These are phyloP conservation scores for Moesziomyces antarcticus DNA, from an alignment of 1,284 basidiomycete genomes.

Conservation along the genomic window DNA sequence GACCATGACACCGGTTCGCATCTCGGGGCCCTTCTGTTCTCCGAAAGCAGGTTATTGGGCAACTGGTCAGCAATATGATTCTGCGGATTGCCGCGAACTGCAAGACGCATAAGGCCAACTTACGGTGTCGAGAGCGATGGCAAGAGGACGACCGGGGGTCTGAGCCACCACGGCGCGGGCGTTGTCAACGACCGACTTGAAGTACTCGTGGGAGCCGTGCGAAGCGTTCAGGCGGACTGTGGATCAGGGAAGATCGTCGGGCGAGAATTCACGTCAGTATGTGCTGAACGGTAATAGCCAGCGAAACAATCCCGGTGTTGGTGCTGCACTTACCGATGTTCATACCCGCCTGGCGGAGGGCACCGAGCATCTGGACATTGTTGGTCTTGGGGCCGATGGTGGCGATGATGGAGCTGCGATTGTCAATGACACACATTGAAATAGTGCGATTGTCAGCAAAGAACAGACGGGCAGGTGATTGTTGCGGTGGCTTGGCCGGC, in stretches of 20 bases:
- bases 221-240: constrained; percentile 66
- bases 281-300: neutral
- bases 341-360: constrained; percentile 65
- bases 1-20: constrained; percentile 94
- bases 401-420: constrained; percentile 62
- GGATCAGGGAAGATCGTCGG: no score
- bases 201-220: constrained; percentile 66
- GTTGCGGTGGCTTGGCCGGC: neutral
- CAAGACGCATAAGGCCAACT: constrained; percentile 3
- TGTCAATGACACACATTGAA: neutral
- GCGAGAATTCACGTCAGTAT: neutral
- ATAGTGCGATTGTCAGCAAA: neutral
- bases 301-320: neutral
- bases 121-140: constrained; percentile 97
- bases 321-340: constrained; percentile 57
- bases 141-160: constrained; percentile 82
- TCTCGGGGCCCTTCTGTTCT: constrained; percentile 94
- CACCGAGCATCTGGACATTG: constrained; percentile 62
- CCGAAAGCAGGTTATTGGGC: constrained; percentile 17
- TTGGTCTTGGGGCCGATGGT: constrained; percentile 68
- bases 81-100: neutral
- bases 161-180: constrained; percentile 59
- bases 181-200: constrained; percentile 66
- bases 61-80: constrained; percentile 16
- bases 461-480: neutral